These are phyloP conservation scores for Testicularia cyperi DNA, from an alignment of 1,284 basidiomycete species.

Conservation along the genomic window DNA sequence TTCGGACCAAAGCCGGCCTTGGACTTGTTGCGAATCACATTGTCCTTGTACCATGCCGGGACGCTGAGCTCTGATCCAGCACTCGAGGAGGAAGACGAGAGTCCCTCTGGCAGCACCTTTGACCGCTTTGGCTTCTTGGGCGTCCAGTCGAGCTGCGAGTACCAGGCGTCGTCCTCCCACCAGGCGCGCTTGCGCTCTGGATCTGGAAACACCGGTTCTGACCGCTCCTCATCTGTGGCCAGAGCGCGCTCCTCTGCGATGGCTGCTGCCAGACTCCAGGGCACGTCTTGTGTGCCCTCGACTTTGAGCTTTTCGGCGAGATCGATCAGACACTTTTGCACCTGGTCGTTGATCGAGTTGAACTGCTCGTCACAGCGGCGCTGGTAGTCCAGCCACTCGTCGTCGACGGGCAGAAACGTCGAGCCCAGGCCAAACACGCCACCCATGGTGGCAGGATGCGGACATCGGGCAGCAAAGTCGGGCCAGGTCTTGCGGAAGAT, in stretches of 20 bases:
- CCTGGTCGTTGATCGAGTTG: slow-evolving; percentile 72
- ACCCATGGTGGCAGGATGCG: slow-evolving; percentile 88
- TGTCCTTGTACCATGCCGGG: slow-evolving; percentile 48
- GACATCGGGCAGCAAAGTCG: slow-evolving; percentile 78
- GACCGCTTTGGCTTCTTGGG: slow-evolving; percentile 74
- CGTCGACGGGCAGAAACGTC: slow-evolving; percentile 85
- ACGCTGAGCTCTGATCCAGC: slow-evolving; percentile 15
- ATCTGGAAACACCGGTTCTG: slow-evolving; percentile 25
- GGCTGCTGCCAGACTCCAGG: slow-evolving; percentile 47
- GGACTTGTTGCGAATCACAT: slow-evolving; percentile 32
- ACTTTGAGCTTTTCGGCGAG: slow-evolving; percentile 68
- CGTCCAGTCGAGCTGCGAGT: slow-evolving; percentile 90
- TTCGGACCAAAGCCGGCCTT: slow-evolving; percentile 23
- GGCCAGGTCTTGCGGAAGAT: slow-evolving; percentile 83
- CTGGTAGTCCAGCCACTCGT: slow-evolving; percentile 83
- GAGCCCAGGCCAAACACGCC: slow-evolving; percentile 90
- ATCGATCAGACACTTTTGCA: slow-evolving; percentile 70
- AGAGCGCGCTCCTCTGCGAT: slow-evolving; percentile 41
- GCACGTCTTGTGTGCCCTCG: slow-evolving; percentile 31
- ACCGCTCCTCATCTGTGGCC: slow-evolving; percentile 9
- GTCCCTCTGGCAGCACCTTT: not conserved
- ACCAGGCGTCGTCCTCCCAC: slow-evolving; percentile 81
- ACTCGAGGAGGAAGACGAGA: not conserved
- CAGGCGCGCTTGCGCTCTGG: slow-evolving; percentile 33
- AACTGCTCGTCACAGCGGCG: slow-evolving; percentile 77